Conservation (phyloP, 345 rosid species). For the Citrus australasica region DNA sequence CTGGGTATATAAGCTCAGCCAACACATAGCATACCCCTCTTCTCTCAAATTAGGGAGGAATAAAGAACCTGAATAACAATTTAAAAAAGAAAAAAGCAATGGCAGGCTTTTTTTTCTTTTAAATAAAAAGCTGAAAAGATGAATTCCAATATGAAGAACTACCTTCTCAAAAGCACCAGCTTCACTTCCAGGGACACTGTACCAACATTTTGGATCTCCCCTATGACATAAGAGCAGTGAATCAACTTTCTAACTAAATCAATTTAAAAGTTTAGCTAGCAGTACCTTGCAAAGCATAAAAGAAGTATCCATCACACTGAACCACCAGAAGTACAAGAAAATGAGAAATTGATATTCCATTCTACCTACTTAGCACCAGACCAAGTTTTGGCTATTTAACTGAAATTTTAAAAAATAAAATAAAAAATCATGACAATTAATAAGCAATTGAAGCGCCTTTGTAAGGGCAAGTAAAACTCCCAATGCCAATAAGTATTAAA, state of each 20-base stretch:
- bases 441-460: neutral
- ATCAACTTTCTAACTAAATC: constrained; percentile 14
- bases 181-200: constrained; percentile 88
- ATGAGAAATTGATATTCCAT: neutral
- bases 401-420: neutral
- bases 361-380: neutral
- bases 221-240: constrained; percentile 32
- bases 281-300: neutral
- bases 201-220: constrained; percentile 99
- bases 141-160: constrained; percentile 1
- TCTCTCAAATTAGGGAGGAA: neutral
- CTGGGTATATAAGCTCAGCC: neutral
- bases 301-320: constrained; percentile 3
- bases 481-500: neutral
- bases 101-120: neutral
- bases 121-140: neutral
- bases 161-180: constrained; percentile 96
- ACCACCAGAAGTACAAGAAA: constrained; percentile 8
- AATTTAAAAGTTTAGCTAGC: neutral
- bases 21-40: neutral
- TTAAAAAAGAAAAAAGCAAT: neutral
- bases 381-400: neutral
- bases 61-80: too few relatives aligned
- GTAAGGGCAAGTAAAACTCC: neutral
- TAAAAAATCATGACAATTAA: neutral